Evolutionary conservation across 768 basidiomycete species (phyloP), one percentile per base, ranked within the genome.

Genomic region (Amylocystis lapponica): DNA sequence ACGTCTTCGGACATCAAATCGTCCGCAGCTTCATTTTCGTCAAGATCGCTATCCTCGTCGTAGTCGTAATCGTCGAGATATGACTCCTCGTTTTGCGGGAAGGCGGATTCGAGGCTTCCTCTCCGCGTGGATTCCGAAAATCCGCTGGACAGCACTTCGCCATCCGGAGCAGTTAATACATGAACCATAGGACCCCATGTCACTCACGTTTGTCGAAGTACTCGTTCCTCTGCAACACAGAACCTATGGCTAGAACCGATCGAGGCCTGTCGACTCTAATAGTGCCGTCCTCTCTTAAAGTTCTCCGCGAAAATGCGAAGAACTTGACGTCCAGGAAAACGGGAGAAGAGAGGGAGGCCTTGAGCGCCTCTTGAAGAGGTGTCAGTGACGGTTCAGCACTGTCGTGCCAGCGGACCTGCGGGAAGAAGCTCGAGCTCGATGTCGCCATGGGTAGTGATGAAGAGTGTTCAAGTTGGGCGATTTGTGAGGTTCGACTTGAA

Each of bases 1-100:
- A 34, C 41, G 31, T 26, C 20, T 6, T 5, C 22, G 41, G 21
- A 13, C 31, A 34, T 42, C 32, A 8, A 11, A 13, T 37, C 46
- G 10, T n/a, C n/a, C n/a, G 16, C 23, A 9, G 39, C 39, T 27
- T 52, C 51, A 19, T 42, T 40, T 12, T 57, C 56, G 13, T 52
- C 53, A 19, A 57, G 45, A 38, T 54, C 56, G 34, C 56, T 57
- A 21, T 57, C 56, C 10, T 48, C 48, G 25, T 52, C 50, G 27
- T 52, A 57, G 33, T 57, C 56, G 20, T 54, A 54, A 23, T 50
- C 53, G 9, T 38, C 44, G 10, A 23, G 25, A n/a, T 38, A 27
- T 1, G 51, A 40, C 3, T 29, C 23, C 32, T 39, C 27, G 14
- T 27, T 30, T n/a, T 29, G 31, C 13, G 49, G 49, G 36, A 47